A percentile compares a stretch with the other conserved stretches of the same genome.
phyloP scores from a whole-genome alignment of 2,329 filamentous ascomycete genomes.

The Cladosporium sp. region DNA sequence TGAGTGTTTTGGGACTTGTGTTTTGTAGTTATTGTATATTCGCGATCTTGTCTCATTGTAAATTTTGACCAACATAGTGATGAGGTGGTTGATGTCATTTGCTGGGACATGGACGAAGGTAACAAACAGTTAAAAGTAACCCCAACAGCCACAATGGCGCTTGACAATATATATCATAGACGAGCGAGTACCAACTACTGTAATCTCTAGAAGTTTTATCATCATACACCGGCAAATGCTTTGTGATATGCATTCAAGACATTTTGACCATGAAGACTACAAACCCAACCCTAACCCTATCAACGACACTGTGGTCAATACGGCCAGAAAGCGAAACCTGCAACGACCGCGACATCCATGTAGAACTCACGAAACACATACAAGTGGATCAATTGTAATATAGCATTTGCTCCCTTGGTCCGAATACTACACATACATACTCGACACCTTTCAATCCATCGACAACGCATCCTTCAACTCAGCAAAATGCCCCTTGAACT shows the following conservation, averaged over 20 bases:
- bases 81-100: background rate
- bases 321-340: no score
- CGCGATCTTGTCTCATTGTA: background rate
- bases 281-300: background rate
- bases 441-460: slow-evolving; percentile 14
- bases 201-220: background rate
- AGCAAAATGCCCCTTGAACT: slow-evolving; percentile 76
- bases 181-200: background rate
- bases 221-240: background rate
- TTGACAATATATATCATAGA: background rate
- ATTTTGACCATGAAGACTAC: background rate
- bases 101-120: background rate
- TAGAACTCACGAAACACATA: background rate
- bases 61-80: background rate
- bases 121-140: background rate
- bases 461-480: slow-evolving; percentile 47
- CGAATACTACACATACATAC: background rate
- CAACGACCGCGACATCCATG: background rate
- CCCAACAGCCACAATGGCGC: background rate
- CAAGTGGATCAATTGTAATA: background rate
- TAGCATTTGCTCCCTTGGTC: background rate
- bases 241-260: background rate
- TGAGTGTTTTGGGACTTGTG: background rate
- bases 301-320: background rate
- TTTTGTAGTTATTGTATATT: background rate